Evolutionary conservation across 2,329 filamentous ascomycete species (phyloP).

Genomic region (Didymosphaeria variabile): DNA sequence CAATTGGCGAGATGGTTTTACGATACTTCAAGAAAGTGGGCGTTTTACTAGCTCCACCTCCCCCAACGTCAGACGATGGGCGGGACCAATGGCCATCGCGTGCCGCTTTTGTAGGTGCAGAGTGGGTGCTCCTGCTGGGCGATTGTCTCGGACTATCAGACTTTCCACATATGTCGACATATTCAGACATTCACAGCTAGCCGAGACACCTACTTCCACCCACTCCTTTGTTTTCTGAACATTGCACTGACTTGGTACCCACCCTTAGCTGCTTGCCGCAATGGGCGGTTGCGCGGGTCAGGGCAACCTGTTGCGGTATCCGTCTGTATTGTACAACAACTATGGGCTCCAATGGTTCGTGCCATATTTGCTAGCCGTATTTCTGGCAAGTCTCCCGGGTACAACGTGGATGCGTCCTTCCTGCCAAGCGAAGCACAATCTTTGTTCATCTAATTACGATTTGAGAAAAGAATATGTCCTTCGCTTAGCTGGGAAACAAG

Average conservation of each 20-base stretch:
- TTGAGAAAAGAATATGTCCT: no score
- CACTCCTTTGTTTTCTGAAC: no score
- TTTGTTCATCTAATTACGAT: no score
- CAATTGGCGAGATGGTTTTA: not conserved
- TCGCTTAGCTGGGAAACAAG: no score
- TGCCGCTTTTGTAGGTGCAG: slow-evolving; percentile 15
- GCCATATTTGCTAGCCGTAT: slow-evolving; percentile 24
- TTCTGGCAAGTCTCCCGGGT: slow-evolving; percentile 10
- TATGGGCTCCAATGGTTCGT: slow-evolving; percentile 29
- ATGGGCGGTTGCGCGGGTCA: slow-evolving; percentile 27
- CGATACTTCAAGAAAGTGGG: slow-evolving; percentile 11
- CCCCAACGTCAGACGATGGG: slow-evolving; percentile 24
- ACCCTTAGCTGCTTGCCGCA: slow-evolving; percentile 19
- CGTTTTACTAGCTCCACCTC: slow-evolving; percentile 10
- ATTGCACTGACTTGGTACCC: no score
- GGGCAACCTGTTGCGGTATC: slow-evolving; percentile 29
- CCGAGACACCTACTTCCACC: no score
- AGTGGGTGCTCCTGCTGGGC: no score
- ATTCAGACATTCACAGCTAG: no score
- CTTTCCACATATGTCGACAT: not conserved
- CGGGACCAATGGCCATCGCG: slow-evolving; percentile 29
- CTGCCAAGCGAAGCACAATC: no score
- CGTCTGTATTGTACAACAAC: slow-evolving; percentile 29
- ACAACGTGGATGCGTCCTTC: no score
- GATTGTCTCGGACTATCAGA: no score